Conservation (phyloP, 148 eudicot genomes). For the Dianthus caryophyllus region DNA sequence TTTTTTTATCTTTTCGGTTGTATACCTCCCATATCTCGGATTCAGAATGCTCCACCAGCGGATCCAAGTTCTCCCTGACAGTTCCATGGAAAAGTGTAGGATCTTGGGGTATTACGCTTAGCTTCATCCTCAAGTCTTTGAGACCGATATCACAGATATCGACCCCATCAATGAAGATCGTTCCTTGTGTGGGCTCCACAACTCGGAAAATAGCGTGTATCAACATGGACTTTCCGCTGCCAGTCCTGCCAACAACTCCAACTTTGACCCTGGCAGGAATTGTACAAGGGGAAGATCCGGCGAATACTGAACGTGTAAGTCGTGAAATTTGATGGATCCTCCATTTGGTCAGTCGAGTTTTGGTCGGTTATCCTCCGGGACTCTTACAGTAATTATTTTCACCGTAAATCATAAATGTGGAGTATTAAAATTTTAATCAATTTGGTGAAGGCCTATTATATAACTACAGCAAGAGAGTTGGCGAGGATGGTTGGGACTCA, state of each 20-base stretch:
- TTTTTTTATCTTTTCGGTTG: too few relatives aligned
- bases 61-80: slow-evolving; percentile 77
- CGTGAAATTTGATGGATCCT: slow-evolving; percentile 50
- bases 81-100: slow-evolving; percentile 84
- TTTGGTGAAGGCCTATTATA: too few relatives aligned
- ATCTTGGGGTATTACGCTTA: slow-evolving; percentile 89
- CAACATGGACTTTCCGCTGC: slow-evolving; percentile 78
- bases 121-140: slow-evolving; percentile 61
- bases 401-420: too few relatives aligned
- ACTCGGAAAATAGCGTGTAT: slow-evolving; percentile 88
- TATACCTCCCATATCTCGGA: slow-evolving; percentile 76
- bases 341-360: slow-evolving; percentile 55
- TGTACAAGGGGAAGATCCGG: slow-evolving; percentile 60
- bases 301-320: slow-evolving; percentile 61
- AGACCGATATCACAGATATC: slow-evolving; percentile 63
- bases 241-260: slow-evolving; percentile 22
- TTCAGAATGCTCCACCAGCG: slow-evolving; percentile 55
- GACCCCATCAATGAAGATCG: slow-evolving; percentile 65
- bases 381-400: too few relatives aligned
- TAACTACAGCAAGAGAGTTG: too few relatives aligned
- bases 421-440: too few relatives aligned
- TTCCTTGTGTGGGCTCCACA: slow-evolving; percentile 65
- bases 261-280: slow-evolving; percentile 60
- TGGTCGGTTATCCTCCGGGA: slow-evolving; percentile 45
- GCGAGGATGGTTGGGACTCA: too few relatives aligned